A percentile compares a stretch with the other conserved stretches of the same genome.
phyloP scores from a whole-genome alignment of 2,329 filamentous ascomycete genomes.

The Sodiomyces alkalinus region DNA sequence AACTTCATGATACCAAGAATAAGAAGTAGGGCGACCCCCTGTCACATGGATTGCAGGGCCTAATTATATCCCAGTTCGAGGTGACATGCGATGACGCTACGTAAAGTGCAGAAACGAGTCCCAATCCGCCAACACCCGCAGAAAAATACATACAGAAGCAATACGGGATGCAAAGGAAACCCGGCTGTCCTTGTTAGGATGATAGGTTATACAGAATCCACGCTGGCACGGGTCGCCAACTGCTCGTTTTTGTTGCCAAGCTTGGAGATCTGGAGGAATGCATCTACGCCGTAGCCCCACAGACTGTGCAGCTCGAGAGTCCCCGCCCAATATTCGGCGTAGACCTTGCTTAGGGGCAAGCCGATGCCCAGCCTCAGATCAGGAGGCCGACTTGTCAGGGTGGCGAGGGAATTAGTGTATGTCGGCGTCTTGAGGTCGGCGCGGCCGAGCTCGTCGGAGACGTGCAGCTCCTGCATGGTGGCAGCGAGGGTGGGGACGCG shows the following conservation, averaged over 20 bases:
- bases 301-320: slow-evolving; percentile 81
- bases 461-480: slow-evolving; percentile 73
- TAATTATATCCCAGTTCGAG: slow-evolving; percentile 6
- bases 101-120: too few species aligned
- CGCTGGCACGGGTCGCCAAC: slow-evolving; percentile 59
- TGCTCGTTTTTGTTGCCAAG: slow-evolving; percentile 97
- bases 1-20: slow-evolving; percentile 32
- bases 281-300: slow-evolving; percentile 91
- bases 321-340: slow-evolving; percentile 96
- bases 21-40: too few species aligned
- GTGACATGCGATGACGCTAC: not conserved
- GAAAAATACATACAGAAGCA: not conserved
- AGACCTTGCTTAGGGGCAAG: slow-evolving; percentile 81
- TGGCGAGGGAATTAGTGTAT: slow-evolving; percentile 54
- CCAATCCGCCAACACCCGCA: not conserved
- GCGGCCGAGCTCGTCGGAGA: slow-evolving; percentile 25
- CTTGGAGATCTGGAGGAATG: slow-evolving; percentile 90
- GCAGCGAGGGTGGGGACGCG: slow-evolving; percentile 85
- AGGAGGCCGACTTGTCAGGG: slow-evolving; percentile 69
- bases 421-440: slow-evolving; percentile 25
- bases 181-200: too few species aligned
- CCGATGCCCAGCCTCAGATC: slow-evolving; percentile 85
- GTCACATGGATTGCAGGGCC: too few species aligned
- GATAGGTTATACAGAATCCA: slow-evolving; percentile 64
- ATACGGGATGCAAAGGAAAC: too few species aligned